Percentiles rank a stretch among this genome's conserved stretches.
phyloP scores from a whole-genome alignment of 208 protist species.

The Trichomonas vaginalis region DNA sequence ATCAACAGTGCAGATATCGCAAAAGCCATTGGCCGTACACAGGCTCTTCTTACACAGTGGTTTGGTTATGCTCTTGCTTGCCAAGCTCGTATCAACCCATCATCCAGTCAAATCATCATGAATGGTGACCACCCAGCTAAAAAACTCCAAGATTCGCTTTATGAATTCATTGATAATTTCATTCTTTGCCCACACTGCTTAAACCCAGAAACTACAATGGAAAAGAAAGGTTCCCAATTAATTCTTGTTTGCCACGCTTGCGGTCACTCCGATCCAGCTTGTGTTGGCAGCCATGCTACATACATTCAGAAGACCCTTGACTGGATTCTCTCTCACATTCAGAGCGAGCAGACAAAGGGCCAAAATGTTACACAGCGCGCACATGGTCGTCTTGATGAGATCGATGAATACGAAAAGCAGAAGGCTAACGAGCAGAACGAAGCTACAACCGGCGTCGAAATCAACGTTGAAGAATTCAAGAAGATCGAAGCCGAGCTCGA shows the following conservation, averaged over 20 bases:
- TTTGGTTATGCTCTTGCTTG: background rate
- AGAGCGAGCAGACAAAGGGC: background rate
- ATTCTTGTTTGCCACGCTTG: background rate
- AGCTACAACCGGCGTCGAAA: background rate
- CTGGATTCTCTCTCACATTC: background rate
- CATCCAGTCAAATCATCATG: background rate
- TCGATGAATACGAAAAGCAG: background rate
- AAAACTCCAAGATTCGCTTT: background rate
- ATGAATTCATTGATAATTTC: slow-evolving; percentile 5
- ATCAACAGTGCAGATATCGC: background rate
- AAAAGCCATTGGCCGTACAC: background rate
- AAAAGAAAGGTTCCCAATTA: background rate
- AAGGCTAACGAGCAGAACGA: background rate
- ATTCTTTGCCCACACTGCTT: background rate
- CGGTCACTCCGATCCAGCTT: background rate
- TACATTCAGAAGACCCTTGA: background rate
- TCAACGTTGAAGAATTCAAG: background rate
- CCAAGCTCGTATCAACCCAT: background rate
- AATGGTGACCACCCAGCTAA: background rate
- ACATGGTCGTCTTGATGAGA: background rate
- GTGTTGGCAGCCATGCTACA: too few relatives aligned
- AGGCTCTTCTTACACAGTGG: background rate
- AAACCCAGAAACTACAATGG: slow-evolving; percentile 2
- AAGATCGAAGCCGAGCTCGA: background rate
- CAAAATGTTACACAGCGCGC: background rate